These are phyloP conservation scores for Cordyceps cateniannulata DNA, from an alignment of 2,329 filamentous ascomycete genomes.

Conservation along the genomic window DNA sequence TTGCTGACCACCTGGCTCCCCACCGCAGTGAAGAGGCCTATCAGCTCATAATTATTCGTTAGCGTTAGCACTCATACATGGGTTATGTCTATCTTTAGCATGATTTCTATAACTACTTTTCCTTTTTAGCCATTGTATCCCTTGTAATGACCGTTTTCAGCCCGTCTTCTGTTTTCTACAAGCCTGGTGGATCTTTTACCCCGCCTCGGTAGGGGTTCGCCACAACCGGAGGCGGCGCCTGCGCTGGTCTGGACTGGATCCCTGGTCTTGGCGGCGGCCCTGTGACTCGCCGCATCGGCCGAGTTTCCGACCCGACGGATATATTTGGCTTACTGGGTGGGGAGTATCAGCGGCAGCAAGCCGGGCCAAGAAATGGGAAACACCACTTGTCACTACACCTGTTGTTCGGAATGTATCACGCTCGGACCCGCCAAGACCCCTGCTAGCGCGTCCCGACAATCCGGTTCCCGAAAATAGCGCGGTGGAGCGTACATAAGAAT, in stretches of 20 bases:
- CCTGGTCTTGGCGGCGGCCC: conserved; percentile 9
- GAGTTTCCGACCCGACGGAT: not conserved
- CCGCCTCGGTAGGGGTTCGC: no score
- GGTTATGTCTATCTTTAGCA: no score
- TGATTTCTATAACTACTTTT: no score
- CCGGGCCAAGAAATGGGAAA: conserved; percentile 4
- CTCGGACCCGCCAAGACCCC: not conserved
- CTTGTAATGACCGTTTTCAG: no score
- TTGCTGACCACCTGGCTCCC: no score
- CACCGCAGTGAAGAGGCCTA: no score
- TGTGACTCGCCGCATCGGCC: conserved; percentile 5
- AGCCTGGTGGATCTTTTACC: no score
- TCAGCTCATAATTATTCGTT: no score
- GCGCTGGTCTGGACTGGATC: not conserved
- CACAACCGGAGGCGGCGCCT: no score
- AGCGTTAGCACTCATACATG: no score
- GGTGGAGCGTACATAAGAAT: conserved; percentile 15
- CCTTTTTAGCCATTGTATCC: no score
- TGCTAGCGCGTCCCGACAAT: conserved; percentile 31
- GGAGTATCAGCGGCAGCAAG: not conserved
- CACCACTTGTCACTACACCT: not conserved
- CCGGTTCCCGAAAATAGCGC: conserved; percentile 27
- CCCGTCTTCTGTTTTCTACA: no score
- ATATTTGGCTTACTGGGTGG: not conserved
- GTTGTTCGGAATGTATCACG: not conserved